These are phyloP conservation scores for Davidsoniella eucalypti DNA, from an alignment of 2,329 filamentous ascomycete genomes.

Conservation along the genomic window DNA sequence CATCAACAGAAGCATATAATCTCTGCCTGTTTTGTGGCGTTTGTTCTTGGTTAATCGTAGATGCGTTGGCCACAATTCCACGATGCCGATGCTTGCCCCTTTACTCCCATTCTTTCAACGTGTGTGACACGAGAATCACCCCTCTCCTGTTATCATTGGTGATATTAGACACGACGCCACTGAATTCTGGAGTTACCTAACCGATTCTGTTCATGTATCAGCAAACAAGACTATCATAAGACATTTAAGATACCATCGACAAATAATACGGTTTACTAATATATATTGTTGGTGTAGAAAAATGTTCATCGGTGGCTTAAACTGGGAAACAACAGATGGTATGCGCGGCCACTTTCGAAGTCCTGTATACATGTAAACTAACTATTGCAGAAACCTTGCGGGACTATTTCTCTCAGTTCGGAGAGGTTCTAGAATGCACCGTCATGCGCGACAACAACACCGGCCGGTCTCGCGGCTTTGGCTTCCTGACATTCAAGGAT, in stretches of 20 bases:
- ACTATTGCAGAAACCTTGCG: slow-evolving; percentile 65
- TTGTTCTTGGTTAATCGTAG: too few species aligned
- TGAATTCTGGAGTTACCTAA: neutral
- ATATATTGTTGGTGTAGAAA: slow-evolving; percentile 43
- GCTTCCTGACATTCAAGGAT: slow-evolving; percentile 95
- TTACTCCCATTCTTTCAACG: neutral
- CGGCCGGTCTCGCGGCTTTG: slow-evolving; percentile 86
- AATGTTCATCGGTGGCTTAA: slow-evolving; percentile 98
- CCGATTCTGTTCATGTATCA: too few species aligned
- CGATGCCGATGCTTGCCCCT: neutral
- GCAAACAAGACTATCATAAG: neutral
- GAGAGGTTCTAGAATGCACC: slow-evolving; percentile 92
- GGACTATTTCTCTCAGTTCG: slow-evolving; percentile 95
- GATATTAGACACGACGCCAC: too few species aligned
- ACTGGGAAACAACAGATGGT: slow-evolving; percentile 99
- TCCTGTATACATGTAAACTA: neutral
- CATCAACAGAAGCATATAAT: too few species aligned
- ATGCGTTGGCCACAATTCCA: too few species aligned
- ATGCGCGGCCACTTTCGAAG: slow-evolving; percentile 25
- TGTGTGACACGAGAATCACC: too few species aligned
- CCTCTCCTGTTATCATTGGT: too few species aligned
- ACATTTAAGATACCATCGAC: too few species aligned
- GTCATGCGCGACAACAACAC: slow-evolving; percentile 97
- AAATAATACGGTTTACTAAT: too few species aligned
- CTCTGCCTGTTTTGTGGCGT: neutral